Conservation (phyloP, 2,329 filamentous ascomycete genomes). For the Hypoxylon sp. region DNA sequence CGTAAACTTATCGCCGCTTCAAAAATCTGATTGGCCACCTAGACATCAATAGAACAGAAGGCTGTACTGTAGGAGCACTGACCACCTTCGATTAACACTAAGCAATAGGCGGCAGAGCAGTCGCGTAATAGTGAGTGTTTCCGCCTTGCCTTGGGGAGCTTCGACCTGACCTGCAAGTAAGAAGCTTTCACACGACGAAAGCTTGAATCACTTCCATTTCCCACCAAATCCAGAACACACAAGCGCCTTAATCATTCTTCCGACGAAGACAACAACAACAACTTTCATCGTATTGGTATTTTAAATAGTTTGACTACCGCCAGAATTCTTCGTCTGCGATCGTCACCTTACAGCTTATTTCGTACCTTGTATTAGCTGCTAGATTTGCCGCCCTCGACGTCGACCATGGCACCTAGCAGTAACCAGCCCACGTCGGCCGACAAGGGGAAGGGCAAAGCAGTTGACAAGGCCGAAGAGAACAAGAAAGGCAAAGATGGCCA, state of each 20-base stretch:
- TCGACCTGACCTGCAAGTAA: constrained; percentile 32
- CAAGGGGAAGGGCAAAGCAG: constrained; percentile 97
- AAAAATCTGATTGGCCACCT: constrained; percentile 28
- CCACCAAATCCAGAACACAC: constrained; percentile 18
- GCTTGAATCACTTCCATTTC: constrained; percentile 22
- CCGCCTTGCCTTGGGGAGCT: constrained; percentile 45
- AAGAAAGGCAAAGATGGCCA: constrained; percentile 80
- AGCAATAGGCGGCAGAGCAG: constrained; percentile 53
- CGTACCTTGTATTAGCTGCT: constrained; percentile 36
- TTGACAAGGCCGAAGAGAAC: constrained; percentile 72
- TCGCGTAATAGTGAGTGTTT: constrained; percentile 51
- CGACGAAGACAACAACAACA: not conserved
- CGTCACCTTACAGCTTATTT: constrained; percentile 43
- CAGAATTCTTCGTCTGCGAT: constrained; percentile 24
- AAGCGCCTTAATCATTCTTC: constrained; percentile 7
- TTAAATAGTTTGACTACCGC: constrained; percentile 10
- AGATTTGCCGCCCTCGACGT: constrained; percentile 45
- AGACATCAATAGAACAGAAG: constrained; percentile 33
- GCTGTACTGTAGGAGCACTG: constrained; percentile 40
- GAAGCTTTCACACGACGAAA: constrained; percentile 37
- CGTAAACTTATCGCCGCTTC: constrained; percentile 11
- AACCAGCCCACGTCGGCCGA: constrained; percentile 86
- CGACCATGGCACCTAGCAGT: constrained; percentile 92
- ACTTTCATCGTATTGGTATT: constrained; percentile 16
- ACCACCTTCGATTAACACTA: constrained; percentile 40